Conservation (phyloP, 208 protist species). For the Sergeia podlipaevii region DNA sequence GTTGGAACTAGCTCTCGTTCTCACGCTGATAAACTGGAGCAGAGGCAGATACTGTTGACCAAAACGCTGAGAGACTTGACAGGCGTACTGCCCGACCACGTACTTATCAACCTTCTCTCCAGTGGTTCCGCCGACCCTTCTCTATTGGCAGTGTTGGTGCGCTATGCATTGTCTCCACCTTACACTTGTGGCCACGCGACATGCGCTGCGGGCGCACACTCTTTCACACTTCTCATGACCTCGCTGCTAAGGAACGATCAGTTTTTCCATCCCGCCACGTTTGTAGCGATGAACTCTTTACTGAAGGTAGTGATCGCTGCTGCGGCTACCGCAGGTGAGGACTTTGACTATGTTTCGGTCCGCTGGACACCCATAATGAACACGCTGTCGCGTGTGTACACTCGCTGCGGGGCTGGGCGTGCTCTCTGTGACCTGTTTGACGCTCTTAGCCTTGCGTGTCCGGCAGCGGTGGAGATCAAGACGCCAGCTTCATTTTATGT, state of each 20-base stretch:
- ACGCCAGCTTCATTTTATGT: slow-evolving; percentile 57
- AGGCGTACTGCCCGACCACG: too few species aligned
- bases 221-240: too few species aligned
- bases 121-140: too few species aligned
- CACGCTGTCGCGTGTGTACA: slow-evolving; percentile 72
- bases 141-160: too few species aligned
- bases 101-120: too few species aligned
- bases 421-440: slow-evolving; percentile 32
- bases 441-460: slow-evolving; percentile 26
- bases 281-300: slow-evolving; percentile 48
- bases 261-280: slow-evolving; percentile 47
- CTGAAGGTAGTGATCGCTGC: slow-evolving; percentile 15
- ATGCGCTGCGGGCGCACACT: too few species aligned
- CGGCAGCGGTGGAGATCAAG: slow-evolving; percentile 50
- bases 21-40: too few species aligned
- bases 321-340: neutral
- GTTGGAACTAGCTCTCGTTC: too few species aligned
- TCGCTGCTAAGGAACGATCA: slow-evolving; percentile 65
- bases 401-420: slow-evolving; percentile 31
- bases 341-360: slow-evolving; percentile 48
- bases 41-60: too few species aligned
- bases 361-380: slow-evolving; percentile 77
- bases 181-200: too few species aligned
- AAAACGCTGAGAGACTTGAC: too few species aligned
- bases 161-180: too few species aligned